Base-by-base conservation (phyloP, 495 filamentous ascomycete species). In the Aspergillus bertholletiae region DNA sequence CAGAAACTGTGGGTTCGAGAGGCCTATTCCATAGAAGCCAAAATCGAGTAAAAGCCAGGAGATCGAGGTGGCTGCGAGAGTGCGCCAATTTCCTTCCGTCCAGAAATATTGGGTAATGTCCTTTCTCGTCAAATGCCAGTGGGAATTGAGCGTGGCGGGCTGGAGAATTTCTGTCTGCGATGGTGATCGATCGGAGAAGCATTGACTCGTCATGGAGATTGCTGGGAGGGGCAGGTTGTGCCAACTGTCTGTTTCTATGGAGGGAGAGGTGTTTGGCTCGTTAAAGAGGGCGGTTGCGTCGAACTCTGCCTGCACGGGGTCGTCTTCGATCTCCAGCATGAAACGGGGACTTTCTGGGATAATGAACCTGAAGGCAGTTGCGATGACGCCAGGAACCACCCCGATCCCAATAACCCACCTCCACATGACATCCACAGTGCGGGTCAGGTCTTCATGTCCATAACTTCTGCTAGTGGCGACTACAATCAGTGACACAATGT, bases 281-380 rank as follows among this genome's bases (percentile, higher is more conserved):
- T 47, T 66, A 32, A 77, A 70, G 13, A 77, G 67, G 0, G 64
- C 71, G 0, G 70, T 76, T 3, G 74, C 74, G 27, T 77, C 74
- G 44, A 77, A 77, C 34, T 77, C 73, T 26, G 73, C 73, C 43
- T 73, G 71, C 13, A 76, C 67, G 0, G 73, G 71, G 30, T 77
- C 74, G 28, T 77, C 73, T 58, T 74, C 73, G 50, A 81, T 74
- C 51, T 82, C 80, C 6, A 81, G 71, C 5, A 75, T 67, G 49
- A 78, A 87, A 34, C 83, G 77, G 0, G 81, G 80, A 15, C 78
- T 80, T 51, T 88, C 85, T 7, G 84, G 83, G 56, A 88, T 84
- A 17, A 75, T 73, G 34, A 84, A 78, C 23, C 85, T 77, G 53
- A 84, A 78, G 5, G 79, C 43, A 12, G 85, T 77, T 4, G 85